phyloP scores from a whole-genome alignment of 441 rosid genomes.

The Dalechampia spathulata region DNA sequence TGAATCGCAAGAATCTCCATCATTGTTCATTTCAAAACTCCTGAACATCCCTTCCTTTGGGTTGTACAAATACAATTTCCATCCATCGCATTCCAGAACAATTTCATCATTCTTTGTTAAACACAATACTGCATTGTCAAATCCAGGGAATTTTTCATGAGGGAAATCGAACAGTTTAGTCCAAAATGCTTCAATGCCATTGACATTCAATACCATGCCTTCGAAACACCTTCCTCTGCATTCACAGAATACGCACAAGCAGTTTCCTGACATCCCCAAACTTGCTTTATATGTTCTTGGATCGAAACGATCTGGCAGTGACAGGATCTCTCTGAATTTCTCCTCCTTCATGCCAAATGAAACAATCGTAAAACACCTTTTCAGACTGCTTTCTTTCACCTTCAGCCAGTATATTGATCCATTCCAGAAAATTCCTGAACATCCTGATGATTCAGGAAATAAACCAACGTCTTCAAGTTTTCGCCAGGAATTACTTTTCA shows the following conservation, averaged over 20 bases:
- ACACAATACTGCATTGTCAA: neutral
- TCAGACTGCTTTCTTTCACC: neutral
- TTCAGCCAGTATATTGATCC: slow-evolving; percentile 4
- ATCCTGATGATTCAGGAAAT: neutral
- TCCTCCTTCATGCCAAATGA: slow-evolving; percentile 10
- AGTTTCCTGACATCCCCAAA: neutral
- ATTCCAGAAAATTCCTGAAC: slow-evolving; percentile 8
- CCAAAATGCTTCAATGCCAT: neutral
- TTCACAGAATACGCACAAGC: slow-evolving; percentile 1
- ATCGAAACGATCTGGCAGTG: neutral
- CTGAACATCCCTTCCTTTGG: neutral
- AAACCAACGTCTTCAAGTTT: neutral
- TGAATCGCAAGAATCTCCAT: neutral
- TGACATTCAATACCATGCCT: neutral
- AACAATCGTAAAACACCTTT: neutral
- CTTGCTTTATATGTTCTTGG: neutral
- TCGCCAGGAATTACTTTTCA: slow-evolving; percentile 6
- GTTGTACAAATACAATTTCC: slow-evolving; percentile 1
- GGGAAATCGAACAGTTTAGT: neutral
- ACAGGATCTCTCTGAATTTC: slow-evolving; percentile 2
- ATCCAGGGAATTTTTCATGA: neutral
- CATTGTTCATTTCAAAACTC: neutral
- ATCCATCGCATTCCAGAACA: slow-evolving; percentile 3
- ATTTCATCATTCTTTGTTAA: slow-evolving; percentile 1
- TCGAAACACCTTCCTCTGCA: neutral